Evolutionary conservation across 1,284 basidiomycete genomes (phyloP).

Genomic region (Trametes sp.): DNA sequence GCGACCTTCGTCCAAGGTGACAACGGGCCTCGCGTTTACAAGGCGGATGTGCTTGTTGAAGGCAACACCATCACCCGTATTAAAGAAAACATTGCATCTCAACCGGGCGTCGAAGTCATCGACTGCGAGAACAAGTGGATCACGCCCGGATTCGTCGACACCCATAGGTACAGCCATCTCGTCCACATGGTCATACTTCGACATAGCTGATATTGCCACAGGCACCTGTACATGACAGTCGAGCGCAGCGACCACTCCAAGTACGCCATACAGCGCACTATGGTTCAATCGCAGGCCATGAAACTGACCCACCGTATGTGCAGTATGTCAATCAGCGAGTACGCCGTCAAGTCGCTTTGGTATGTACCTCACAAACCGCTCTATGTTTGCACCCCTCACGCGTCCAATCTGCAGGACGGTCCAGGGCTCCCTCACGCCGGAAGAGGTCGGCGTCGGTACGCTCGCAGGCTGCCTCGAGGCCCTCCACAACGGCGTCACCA

Average conservation of each 20-base stretch:
- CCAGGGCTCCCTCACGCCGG: slow-evolving; percentile 38
- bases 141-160: slow-evolving; percentile 44
- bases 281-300: not conserved
- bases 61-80: slow-evolving; percentile 37
- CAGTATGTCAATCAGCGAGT: slow-evolving; percentile 43
- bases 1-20: slow-evolving; percentile 38
- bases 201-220: slow-evolving; percentile 2
- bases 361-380: slow-evolving; percentile 1
- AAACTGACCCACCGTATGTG: not conserved
- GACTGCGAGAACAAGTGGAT: slow-evolving; percentile 43
- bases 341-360: slow-evolving; percentile 41
- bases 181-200: not conserved
- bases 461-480: slow-evolving; percentile 45
- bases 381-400: not conserved
- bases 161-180: slow-evolving; percentile 37
- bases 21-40: slow-evolving; percentile 32
- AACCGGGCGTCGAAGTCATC: slow-evolving; percentile 35
- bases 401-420: slow-evolving; percentile 27
- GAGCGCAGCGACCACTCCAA: slow-evolving; percentile 39
- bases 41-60: slow-evolving; percentile 41
- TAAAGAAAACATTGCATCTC: slow-evolving; percentile 32
- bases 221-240: slow-evolving; percentile 43
- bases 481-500: slow-evolving; percentile 44
- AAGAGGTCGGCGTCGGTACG: slow-evolving; percentile 42
- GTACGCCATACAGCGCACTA: slow-evolving; percentile 23